Percentiles rank a stretch among this genome's conserved stretches.
Evolutionary conservation across 345 rosid species (phyloP).

Genomic region (Cardamine chenopodiifolia): DNA sequence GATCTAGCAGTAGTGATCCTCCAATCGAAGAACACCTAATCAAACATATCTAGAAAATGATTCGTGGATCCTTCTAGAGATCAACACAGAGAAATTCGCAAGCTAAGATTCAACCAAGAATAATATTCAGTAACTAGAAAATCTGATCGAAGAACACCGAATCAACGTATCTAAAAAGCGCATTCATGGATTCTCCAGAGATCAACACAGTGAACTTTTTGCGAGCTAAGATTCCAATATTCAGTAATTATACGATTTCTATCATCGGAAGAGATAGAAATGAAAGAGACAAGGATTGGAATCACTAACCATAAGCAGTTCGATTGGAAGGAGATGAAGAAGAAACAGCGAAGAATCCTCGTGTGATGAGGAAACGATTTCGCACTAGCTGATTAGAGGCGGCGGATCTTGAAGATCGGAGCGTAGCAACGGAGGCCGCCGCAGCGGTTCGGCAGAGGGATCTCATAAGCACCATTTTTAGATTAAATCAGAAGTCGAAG

Average conservation of each 20-base stretch:
- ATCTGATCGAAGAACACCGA: background rate
- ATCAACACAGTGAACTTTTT: background rate
- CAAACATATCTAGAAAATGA: background rate
- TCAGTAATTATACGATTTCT: background rate
- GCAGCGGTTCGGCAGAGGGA: constrained; percentile 44
- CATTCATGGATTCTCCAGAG: background rate
- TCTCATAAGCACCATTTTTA: constrained; percentile 41
- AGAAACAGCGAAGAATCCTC: constrained; percentile 41
- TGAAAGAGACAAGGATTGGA: background rate
- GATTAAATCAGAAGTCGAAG: constrained; percentile 1
- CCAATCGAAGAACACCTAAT: background rate
- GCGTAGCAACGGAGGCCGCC: constrained; percentile 33
- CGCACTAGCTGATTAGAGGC: constrained; percentile 5
- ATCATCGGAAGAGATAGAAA: background rate
- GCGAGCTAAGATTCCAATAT: background rate
- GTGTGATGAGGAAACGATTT: constrained; percentile 7
- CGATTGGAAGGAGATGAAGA: constrained; percentile 36
- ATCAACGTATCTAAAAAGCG: background rate
- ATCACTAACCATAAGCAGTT: constrained; percentile 35
- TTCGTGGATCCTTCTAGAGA: background rate
- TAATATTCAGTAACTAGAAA: background rate
- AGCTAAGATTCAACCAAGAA: background rate
- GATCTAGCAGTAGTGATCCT: background rate
- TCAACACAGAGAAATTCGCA: background rate
- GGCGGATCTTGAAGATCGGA: constrained; percentile 35